Percentiles rank a stretch among this genome's conserved stretches.
Evolutionary conservation across 2,329 filamentous ascomycete species (phyloP).

Genomic region (Cladophialophora exuberans): DNA sequence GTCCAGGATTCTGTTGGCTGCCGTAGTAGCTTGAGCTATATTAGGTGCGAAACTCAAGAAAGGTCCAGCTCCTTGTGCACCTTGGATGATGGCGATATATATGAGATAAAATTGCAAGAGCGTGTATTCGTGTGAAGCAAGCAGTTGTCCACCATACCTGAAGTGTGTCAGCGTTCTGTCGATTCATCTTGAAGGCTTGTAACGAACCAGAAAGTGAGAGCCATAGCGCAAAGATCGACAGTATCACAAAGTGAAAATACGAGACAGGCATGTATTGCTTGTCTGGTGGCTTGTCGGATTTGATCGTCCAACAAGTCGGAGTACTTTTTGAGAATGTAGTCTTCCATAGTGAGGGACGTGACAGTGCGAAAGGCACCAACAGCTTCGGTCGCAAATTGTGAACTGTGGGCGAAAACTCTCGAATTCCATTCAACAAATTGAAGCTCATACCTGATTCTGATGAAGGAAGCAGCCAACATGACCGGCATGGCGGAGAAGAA

Average conservation of each 20-base stretch:
- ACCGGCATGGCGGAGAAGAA: conserved; percentile 62
- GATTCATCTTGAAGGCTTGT: neutral
- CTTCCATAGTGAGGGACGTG: conserved; percentile 69
- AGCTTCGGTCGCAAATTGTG: conserved; percentile 74
- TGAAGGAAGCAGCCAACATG: conserved; percentile 53
- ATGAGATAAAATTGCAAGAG: conserved; percentile 57
- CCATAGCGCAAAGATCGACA: conserved; percentile 65
- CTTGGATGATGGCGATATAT: conserved; percentile 69
- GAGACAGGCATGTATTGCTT: conserved; percentile 64
- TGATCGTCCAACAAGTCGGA: conserved; percentile 61
- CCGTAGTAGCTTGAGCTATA: conserved; percentile 44
- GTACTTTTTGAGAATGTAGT: conserved; percentile 66
- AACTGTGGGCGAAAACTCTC: conserved; percentile 58
- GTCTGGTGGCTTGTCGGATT: conserved; percentile 61
- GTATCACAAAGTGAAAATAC: conserved; percentile 73
- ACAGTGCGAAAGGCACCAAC: conserved; percentile 76
- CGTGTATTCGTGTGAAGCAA: conserved; percentile 55
- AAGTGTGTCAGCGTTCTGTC: conserved; percentile 38
- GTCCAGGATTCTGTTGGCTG: conserved; percentile 42
- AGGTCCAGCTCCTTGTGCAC: conserved; percentile 68
- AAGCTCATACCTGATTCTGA: conserved; percentile 29
- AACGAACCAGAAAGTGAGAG: conserved; percentile 60
- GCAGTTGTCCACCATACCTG: conserved; percentile 66
- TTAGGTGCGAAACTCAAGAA: conserved; percentile 69
- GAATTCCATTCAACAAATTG: conserved; percentile 30